Percentiles rank a stretch among this genome's conserved stretches.
Conservation (phyloP, 495 filamentous ascomycete genomes). For the Podospora pseudopauciseta region DNA sequence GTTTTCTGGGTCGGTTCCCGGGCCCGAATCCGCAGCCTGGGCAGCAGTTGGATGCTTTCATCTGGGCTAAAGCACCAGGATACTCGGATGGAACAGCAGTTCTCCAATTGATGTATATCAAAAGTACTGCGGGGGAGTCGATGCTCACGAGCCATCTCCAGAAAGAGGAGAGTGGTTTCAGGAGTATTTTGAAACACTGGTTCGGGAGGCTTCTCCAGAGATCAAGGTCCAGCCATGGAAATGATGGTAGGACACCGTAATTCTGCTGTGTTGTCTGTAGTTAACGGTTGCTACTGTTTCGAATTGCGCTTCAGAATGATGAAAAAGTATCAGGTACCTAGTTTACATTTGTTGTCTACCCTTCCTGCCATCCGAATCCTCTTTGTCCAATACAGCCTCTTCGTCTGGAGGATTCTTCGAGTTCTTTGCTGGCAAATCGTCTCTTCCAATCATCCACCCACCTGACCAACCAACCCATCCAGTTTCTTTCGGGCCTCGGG, state of each 20-base stretch:
- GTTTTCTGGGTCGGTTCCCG: conserved; percentile 52
- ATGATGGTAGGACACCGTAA: no score
- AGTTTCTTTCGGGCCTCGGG: conserved; percentile 63
- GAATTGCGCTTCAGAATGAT: no score
- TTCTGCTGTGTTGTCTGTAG: no score
- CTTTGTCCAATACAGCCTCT: conserved; percentile 10
- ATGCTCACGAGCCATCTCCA: conserved; percentile 50
- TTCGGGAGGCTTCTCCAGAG: conserved; percentile 20
- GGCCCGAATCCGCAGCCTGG: conserved; percentile 43
- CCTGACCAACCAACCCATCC: conserved; percentile 75
- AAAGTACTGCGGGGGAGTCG: conserved; percentile 50
- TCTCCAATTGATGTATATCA: conserved; percentile 50
- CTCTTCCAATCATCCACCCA: conserved; percentile 53
- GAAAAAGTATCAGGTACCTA: no score
- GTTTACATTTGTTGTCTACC: not conserved
- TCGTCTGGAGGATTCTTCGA: conserved; percentile 2
- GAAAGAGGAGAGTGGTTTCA: conserved; percentile 63
- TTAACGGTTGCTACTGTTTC: no score
- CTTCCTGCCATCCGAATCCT: not conserved
- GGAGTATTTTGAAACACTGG: conserved; percentile 58
- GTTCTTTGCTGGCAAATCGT: conserved; percentile 28
- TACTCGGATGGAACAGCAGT: conserved; percentile 62
- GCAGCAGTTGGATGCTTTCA: conserved; percentile 57
- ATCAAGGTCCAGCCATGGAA: no score
- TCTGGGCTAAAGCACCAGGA: conserved; percentile 66